A percentile compares a stretch with the other conserved stretches of the same genome.
Conservation (phyloP, 2,329 filamentous ascomycete genomes). For the Colletotrichum endophyticum region DNA sequence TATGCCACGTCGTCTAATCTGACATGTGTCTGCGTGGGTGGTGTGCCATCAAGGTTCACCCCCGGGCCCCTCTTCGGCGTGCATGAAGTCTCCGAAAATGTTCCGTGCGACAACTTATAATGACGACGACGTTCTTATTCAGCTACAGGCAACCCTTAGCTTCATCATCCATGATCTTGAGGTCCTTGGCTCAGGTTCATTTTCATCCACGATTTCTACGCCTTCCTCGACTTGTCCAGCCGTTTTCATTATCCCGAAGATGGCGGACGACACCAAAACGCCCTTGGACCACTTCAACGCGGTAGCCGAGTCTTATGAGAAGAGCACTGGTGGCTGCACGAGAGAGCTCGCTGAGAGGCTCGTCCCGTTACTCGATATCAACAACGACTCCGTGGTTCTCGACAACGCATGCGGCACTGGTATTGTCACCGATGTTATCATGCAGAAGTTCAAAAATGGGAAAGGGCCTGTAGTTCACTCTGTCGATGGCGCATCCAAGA, state of each 20-base stretch:
- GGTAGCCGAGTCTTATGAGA: conserved; percentile 23
- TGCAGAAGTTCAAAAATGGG: background rate
- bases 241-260: background rate
- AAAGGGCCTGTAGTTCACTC: conserved; percentile 14
- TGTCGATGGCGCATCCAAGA: conserved; percentile 24
- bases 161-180: background rate
- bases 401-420: conserved; percentile 32
- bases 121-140: background rate
- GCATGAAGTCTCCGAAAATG: background rate
- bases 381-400: conserved; percentile 27
- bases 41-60: background rate
- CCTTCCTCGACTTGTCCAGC: background rate
- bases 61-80: background rate
- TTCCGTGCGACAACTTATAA: background rate
- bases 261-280: background rate
- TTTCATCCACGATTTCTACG: background rate
- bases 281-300: background rate
- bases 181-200: fast-evolving
- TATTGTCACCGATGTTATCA: conserved; percentile 25
- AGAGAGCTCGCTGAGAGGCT: conserved; percentile 20
- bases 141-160: background rate
- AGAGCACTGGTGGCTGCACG: conserved; percentile 21
- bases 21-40: background rate
- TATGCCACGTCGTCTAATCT: background rate
- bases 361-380: conserved; percentile 39